Conservation (phyloP, 1,284 basidiomycete genomes). For the Papiliotrema fonsecae region DNA sequence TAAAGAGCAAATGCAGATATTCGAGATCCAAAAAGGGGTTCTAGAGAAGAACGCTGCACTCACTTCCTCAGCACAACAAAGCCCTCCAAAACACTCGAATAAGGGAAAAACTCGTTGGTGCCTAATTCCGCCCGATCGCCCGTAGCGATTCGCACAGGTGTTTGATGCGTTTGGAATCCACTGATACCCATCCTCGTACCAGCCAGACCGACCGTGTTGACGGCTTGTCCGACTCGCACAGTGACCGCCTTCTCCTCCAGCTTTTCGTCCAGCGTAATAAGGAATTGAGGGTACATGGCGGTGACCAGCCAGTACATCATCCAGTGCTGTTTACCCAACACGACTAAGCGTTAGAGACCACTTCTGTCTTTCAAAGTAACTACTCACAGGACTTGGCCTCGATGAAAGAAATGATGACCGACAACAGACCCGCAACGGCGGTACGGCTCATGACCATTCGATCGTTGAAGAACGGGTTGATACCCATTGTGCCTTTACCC, state of each 20-base stretch:
- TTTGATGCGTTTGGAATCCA: slow-evolving; percentile 90
- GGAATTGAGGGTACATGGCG: slow-evolving; percentile 97
- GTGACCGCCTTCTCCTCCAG: slow-evolving; percentile 79
- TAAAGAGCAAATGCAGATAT: too few species aligned
- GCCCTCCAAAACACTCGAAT: slow-evolving; percentile 80
- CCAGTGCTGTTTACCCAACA: slow-evolving; percentile 95
- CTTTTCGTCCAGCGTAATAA: slow-evolving; percentile 93
- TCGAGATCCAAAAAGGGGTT: too few species aligned
- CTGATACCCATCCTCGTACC: slow-evolving; percentile 47
- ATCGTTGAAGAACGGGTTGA: slow-evolving; percentile 96
- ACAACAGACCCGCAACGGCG: slow-evolving; percentile 85
- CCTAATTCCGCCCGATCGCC: slow-evolving; percentile 92
- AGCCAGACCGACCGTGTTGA: slow-evolving; percentile 48
- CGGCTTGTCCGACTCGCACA: slow-evolving; percentile 86
- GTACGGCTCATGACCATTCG: slow-evolving; percentile 83
- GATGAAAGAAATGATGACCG: slow-evolving; percentile 85
- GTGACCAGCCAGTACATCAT: slow-evolving; percentile 94
- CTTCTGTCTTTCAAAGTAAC: background rate
- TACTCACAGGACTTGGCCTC: slow-evolving; percentile 85
- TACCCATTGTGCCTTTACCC: slow-evolving; percentile 98
- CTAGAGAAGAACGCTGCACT: too few species aligned
- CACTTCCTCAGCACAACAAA: slow-evolving; percentile 77
- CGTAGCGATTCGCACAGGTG: slow-evolving; percentile 89
- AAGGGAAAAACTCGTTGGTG: slow-evolving; percentile 94
- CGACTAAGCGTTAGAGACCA: slow-evolving; percentile 53